Conservation (phyloP, 305 asterid species). For the Solanum chacoense region DNA sequence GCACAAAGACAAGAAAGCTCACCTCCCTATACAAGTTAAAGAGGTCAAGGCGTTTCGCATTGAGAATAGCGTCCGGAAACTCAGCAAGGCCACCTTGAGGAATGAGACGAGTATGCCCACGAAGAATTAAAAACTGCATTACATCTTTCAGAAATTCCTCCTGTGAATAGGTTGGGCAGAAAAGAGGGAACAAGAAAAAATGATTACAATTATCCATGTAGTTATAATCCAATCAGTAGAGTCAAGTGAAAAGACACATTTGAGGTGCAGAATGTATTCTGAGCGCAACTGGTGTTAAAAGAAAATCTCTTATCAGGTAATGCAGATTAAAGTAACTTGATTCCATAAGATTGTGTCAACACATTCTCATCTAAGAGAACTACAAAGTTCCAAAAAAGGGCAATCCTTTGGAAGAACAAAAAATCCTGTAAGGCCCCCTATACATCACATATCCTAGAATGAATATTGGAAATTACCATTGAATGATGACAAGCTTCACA, state of each 20-base stretch:
- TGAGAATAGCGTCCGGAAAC: conserved; percentile 97
- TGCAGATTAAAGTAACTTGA: neutral
- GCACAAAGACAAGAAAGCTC: conserved; percentile 6
- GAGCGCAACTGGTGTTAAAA: neutral
- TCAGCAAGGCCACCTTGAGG: conserved; percentile 99
- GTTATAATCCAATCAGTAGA: neutral
- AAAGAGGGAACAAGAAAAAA: conserved; percentile 1
- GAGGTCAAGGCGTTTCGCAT: conserved; percentile 95
- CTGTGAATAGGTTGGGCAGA: conserved; percentile 23
- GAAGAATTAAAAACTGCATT: conserved; percentile 88
- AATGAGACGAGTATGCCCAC: conserved; percentile 95
- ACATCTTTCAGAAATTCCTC: conserved; percentile 95
- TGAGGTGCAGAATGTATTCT: neutral
- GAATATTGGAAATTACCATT: neutral
- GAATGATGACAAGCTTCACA: neutral
- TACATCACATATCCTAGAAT: neutral
- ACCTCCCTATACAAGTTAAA: conserved; percentile 97
- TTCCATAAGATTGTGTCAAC: neutral
- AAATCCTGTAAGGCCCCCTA: neutral
- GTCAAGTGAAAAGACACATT: neutral
- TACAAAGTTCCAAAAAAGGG: neutral
- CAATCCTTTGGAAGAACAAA: neutral
- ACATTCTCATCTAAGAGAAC: neutral
- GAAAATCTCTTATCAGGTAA: neutral
- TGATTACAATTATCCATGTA: neutral